A percentile compares a stretch with the other conserved stretches of the same genome.
Conservation (phyloP, 2,329 filamentous ascomycete genomes). For the Fusarium sp. region DNA sequence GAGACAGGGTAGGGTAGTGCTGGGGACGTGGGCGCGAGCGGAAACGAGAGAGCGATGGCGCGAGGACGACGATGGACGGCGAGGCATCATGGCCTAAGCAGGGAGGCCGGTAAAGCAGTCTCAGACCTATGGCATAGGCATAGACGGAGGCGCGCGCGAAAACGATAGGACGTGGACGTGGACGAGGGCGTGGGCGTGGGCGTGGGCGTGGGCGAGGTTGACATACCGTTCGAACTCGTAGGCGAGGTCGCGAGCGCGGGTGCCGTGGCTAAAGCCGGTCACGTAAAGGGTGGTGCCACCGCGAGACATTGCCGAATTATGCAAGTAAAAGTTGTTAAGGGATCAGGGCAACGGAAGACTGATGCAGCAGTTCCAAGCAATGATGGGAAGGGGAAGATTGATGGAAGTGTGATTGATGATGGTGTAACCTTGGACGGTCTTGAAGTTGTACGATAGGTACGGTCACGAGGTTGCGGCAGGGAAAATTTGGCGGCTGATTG, state of each 20-base stretch:
- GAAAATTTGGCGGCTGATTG: conserved; percentile 42
- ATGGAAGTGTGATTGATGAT: conserved; percentile 33
- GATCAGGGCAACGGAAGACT: conserved; percentile 26
- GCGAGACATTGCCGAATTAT: conserved; percentile 76
- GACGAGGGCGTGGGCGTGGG: conserved; percentile 49
- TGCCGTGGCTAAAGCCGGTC: conserved; percentile 98
- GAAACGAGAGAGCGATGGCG: conserved; percentile 44
- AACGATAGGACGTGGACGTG: conserved; percentile 50
- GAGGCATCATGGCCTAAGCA: conserved; percentile 41
- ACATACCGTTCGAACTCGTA: conserved; percentile 99
- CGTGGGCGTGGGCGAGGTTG: conserved; percentile 59
- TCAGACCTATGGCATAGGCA: conserved; percentile 36
- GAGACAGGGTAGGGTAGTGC: conserved; percentile 36
- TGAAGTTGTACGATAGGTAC: conserved; percentile 30
- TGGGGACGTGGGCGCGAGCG: conserved; percentile 43
- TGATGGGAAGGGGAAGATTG: conserved; percentile 28
- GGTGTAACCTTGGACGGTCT: conserved; percentile 29
- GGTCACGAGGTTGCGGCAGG: conserved; percentile 36
- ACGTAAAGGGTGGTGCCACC: conserved; percentile 95
- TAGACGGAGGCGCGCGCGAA: conserved; percentile 41
- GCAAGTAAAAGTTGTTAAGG: conserved; percentile 9
- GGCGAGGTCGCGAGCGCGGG: conserved; percentile 97
- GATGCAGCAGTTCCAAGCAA: conserved; percentile 43
- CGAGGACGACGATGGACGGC: conserved; percentile 44
- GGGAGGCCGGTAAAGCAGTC: conserved; percentile 38